Base-by-base conservation (phyloP, 1,284 basidiomycete species). In the Ceratobasidium sp. region DNA sequence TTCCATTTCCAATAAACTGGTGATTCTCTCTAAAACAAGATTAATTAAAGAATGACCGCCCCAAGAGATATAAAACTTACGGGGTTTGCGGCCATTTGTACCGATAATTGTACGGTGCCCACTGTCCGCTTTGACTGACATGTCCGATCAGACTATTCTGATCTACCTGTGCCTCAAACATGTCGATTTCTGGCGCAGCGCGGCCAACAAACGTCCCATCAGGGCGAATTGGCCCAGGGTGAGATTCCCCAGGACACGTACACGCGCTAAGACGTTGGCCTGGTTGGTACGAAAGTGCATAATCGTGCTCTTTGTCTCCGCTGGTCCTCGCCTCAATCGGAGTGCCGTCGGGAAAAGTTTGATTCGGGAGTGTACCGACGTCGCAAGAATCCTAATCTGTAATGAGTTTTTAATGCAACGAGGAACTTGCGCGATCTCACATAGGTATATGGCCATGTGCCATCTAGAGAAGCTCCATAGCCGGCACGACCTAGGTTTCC, bases 401-500 rank as follows among this genome's bases (percentile, higher is more conserved):
- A 18, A 18, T n/a, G n/a, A n/a, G 16, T 45, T 18, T 45, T 45
- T 21, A 21, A 55, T 53, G 60, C 61, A 34, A 18, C 10, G 4
- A 10, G 16, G 16, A 10, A 4, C 43, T 18, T 21, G 30, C 39
- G 23, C 12, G 9, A 12, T 39, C 45, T 46, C 39, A 65, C 62
- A 67, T 82, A 82, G 1, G 79, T 80, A 67, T 79, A 79, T 10
- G 82, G 83, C 81, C 82, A 83, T 70, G 80, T 77, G 18, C 85
- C 86, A 21, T 88, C 84, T 18, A 84, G 83, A 0, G 85, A 83
- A 0, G 83, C 85, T 39, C 86, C 86, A 77, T 86, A 87, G 1
- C 85, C 86, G 9, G 86, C 83, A 41, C 86, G 79, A 3, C 85
- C 86, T 4, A 88, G 80, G 73, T 88, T 87, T 16, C 86, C 86